These are phyloP conservation scores for Mycena indigotica DNA, from an alignment of 768 basidiomycete species.

Conservation along the genomic window DNA sequence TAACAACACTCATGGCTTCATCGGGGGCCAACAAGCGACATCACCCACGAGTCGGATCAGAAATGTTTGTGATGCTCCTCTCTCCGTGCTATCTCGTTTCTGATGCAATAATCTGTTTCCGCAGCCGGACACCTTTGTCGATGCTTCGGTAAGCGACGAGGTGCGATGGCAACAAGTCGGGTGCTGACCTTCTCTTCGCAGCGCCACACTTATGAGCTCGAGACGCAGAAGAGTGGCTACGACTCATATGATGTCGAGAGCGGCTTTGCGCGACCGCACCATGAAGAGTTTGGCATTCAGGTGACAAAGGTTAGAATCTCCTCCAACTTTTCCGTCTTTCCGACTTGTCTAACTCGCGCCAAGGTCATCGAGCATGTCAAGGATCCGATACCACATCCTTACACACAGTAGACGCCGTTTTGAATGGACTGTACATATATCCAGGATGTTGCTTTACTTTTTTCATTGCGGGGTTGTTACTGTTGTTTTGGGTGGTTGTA, in stretches of 20 bases:
- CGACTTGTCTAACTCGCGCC: not conserved
- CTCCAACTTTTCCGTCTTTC: not conserved
- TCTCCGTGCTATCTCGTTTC: not conserved
- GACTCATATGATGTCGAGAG: slow-evolving; percentile 21
- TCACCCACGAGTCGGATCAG: slow-evolving; percentile 2
- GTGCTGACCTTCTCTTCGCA: slow-evolving; percentile 1
- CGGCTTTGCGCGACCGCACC: slow-evolving; percentile 3
- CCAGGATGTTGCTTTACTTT: no score
- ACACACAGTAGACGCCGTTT: slow-evolving; percentile 20
- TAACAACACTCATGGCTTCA: slow-evolving; percentile 22
- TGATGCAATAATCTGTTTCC: not conserved
- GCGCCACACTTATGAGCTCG: slow-evolving; percentile 34
- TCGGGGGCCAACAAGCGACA: not conserved
- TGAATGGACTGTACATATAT: no score
- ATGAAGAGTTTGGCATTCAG: slow-evolving; percentile 39
- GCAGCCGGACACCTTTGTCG: slow-evolving; percentile 17
- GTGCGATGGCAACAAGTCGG: no score
- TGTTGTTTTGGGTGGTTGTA: no score
- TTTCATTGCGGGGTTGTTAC: no score
- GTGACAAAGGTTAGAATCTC: slow-evolving; percentile 37
- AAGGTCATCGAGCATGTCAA: slow-evolving; percentile 41
- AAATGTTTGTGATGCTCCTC: slow-evolving; percentile 16
- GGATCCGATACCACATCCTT: slow-evolving; percentile 28
- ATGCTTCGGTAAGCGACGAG: not conserved
- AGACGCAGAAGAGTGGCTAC: slow-evolving; percentile 28